Conservation (phyloP, 306 rosid genomes). For the Quercus rubra region DNA sequence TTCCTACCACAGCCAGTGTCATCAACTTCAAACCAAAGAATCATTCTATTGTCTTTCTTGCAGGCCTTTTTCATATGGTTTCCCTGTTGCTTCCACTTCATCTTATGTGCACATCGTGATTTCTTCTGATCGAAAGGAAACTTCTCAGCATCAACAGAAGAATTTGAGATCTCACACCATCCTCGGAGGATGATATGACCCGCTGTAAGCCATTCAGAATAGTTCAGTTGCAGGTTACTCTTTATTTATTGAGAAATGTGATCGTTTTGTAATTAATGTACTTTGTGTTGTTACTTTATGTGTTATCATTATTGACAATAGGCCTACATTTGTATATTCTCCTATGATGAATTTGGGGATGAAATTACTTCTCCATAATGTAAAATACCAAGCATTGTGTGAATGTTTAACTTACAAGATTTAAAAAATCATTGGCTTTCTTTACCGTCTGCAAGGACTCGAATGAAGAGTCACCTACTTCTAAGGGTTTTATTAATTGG, state of each 20-base stretch:
- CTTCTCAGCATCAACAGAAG: conserved; percentile 37
- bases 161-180: conserved; percentile 62
- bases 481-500: background rate
- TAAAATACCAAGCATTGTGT: background rate
- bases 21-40: conserved; percentile 94
- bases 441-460: background rate
- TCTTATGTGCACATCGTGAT: conserved; percentile 43
- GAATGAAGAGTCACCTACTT: background rate
- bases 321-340: background rate
- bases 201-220: conserved; percentile 56
- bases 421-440: background rate
- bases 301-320: background rate
- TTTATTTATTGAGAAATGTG: conserved; percentile 1
- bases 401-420: background rate
- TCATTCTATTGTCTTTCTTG: conserved; percentile 62
- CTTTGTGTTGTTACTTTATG: background rate
- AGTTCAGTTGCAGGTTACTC: conserved; percentile 3
- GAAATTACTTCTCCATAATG: background rate
- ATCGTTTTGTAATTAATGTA: background rate
- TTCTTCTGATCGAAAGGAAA: conserved; percentile 54
- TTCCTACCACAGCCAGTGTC: conserved; percentile 94
- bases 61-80: conserved; percentile 44
- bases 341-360: background rate
- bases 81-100: conserved; percentile 62
- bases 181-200: conserved; percentile 94